Base-by-base conservation (phyloP, 148 eudicot species). In the Nepenthes mirabilis region DNA sequence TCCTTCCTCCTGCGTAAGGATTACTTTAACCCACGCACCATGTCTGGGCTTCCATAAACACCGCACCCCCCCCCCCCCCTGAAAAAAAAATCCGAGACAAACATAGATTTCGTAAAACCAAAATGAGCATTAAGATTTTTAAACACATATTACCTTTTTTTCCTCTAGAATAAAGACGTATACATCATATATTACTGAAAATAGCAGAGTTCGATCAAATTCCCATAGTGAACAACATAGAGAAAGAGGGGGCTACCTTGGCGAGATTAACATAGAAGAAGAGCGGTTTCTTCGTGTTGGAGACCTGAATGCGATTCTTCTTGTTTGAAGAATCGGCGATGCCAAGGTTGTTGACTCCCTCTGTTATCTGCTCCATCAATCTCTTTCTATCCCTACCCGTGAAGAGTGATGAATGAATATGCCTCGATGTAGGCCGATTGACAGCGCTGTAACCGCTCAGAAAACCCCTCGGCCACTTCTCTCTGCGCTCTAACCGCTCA, bases 241-340 rank as follows among this genome's bases (percentile, higher is more conserved):
- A 49, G 33, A 11, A 1, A 61, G 9, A 52, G 50, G 11, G 14
- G 6, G 6, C 3, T 52, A 83, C 85, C 85, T 80, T 80, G 64
- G 85, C 80, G 62, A 83, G 83, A 65, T 83, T 80, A 48, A 83
- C 89, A 37, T 83, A 83, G 75, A 83, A 83, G 65, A 84, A 78
- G 69, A 84, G 85, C 43, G 85, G 80, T 48, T 79, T 79, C 62
- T 81, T 84, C 50, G 90, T 80, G 65, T 84, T 83, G 77, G 89
- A 83, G 58, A 83, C 89, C 56, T 83, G 89, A 67, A 83, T 83
- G n/a, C 83, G 83, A 36, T 82, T 82, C 56, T 68, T 81, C 67
- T 78, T 80, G 55, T 65, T 65, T 5, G 77, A 67, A 48, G 78
- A 73, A 61, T 82, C 83, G 36, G 65, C 43, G 69, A 82, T 74